phyloP scores from a whole-genome alignment of 768 basidiomycete genomes.

The Jaapia argillacea region DNA sequence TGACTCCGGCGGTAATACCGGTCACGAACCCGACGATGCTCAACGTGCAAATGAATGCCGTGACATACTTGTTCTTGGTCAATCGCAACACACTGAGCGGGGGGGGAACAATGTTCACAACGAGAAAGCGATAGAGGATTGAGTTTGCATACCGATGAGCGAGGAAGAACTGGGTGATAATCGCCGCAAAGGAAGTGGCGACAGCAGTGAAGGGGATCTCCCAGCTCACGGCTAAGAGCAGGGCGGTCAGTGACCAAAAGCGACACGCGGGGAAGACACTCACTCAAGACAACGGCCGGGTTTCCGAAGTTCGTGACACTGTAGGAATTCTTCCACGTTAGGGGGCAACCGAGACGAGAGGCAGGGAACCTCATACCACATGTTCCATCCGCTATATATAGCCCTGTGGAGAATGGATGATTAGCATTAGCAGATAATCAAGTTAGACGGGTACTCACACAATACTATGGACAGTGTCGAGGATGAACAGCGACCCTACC shows the following conservation, averaged over 20 bases:
- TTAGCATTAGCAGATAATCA: not conserved
- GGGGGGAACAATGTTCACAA: no score
- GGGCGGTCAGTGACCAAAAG: conserved; percentile 1
- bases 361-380: conserved; percentile 13
- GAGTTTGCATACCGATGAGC: conserved; percentile 33
- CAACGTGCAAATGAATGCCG: conserved; percentile 22
- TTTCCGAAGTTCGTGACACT: conserved; percentile 32
- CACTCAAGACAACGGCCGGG: conserved; percentile 24
- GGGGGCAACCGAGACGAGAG: conserved; percentile 1
- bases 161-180: conserved; percentile 41
- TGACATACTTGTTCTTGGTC: conserved; percentile 1
- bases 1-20: conserved; percentile 29
- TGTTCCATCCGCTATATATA: conserved; percentile 24
- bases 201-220: conserved; percentile 40
- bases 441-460: not conserved
- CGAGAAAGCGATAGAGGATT: no score
- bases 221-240: conserved; percentile 30
- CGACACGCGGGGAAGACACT: not conserved
- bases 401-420: conserved; percentile 9
- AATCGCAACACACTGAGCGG: not conserved
- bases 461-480: conserved; percentile 28
- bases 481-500: conserved; percentile 22
- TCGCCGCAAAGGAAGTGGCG: conserved; percentile 33
- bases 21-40: conserved; percentile 26
- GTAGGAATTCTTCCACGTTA: not conserved